phyloP scores from a whole-genome alignment of 345 rosid species.

The Linum usitatissimum region DNA sequence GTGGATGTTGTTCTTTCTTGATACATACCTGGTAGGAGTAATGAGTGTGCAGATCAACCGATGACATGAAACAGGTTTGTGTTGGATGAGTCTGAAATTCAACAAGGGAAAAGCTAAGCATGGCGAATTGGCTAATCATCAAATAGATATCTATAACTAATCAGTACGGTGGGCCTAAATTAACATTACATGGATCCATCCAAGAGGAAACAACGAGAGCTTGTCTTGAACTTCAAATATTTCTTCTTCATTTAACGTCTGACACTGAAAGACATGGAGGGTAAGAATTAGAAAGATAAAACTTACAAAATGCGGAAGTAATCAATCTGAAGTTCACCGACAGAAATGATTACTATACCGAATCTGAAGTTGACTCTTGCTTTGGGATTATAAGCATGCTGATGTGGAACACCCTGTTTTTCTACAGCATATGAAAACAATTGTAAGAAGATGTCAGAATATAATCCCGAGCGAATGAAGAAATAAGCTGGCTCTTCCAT shows the following conservation, averaged over 20 bases:
- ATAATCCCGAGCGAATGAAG: background rate
- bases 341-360: constrained; percentile 32
- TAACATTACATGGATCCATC: constrained; percentile 77
- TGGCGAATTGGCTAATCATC: background rate
- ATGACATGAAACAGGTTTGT: constrained; percentile 97
- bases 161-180: no score
- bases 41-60: constrained; percentile 96
- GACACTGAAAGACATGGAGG: constrained; percentile 41
- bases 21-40: constrained; percentile 82
- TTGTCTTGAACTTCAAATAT: constrained; percentile 88
- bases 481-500: background rate
- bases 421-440: constrained; percentile 31
- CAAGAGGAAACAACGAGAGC: constrained; percentile 75
- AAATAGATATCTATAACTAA: no score
- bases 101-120: constrained; percentile 5
- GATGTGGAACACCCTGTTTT: constrained; percentile 88
- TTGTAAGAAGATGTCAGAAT: constrained; percentile 11
- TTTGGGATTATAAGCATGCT: constrained; percentile 89
- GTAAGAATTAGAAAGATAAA: background rate
- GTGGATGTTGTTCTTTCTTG: background rate
- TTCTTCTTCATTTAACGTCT: constrained; percentile 84
- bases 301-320: background rate
- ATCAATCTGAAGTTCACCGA: background rate
- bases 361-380: constrained; percentile 97
- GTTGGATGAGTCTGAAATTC: constrained; percentile 85